Conservation (phyloP, 257 asterid genomes). For the Gentiana straminea region DNA sequence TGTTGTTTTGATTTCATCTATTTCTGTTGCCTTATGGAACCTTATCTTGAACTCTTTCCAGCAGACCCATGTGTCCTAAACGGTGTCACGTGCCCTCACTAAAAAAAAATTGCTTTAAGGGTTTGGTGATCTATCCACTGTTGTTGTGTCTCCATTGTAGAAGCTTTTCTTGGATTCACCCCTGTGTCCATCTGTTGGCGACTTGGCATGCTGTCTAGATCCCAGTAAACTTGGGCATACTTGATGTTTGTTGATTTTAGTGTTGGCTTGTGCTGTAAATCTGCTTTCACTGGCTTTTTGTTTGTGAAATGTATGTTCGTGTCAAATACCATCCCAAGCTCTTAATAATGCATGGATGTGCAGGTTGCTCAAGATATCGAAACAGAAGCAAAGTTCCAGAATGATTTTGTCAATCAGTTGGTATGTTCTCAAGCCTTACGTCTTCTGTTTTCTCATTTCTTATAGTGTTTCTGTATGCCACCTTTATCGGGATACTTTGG, state of each 20-base stretch:
- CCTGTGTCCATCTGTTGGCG: too few relatives aligned
- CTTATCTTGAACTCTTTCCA: too few relatives aligned
- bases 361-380: constrained; percentile 94
- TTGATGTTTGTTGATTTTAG: not conserved
- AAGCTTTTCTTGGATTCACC: too few relatives aligned
- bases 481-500: too few relatives aligned
- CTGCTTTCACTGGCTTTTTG: not conserved
- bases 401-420: constrained; percentile 85
- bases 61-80: too few relatives aligned
- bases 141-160: too few relatives aligned
- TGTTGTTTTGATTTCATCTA: too few relatives aligned
- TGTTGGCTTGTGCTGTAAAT: not conserved
- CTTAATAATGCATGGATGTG: constrained; percentile 13
- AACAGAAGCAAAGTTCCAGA: constrained; percentile 76
- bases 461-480: not conserved
- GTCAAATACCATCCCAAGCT: not conserved
- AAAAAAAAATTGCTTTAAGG: too few relatives aligned
- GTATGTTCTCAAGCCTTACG: constrained; percentile 29
- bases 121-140: too few relatives aligned
- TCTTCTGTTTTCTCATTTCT: not conserved
- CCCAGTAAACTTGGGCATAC: not conserved
- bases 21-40: too few relatives aligned
- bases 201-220: too few relatives aligned
- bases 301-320: constrained; percentile 6
- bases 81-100: too few relatives aligned